A percentile compares a stretch with the other conserved stretches of the same genome.
Evolutionary conservation across 495 filamentous ascomycete species (phyloP).

Genomic region (Antarctomyces pellizariae): DNA sequence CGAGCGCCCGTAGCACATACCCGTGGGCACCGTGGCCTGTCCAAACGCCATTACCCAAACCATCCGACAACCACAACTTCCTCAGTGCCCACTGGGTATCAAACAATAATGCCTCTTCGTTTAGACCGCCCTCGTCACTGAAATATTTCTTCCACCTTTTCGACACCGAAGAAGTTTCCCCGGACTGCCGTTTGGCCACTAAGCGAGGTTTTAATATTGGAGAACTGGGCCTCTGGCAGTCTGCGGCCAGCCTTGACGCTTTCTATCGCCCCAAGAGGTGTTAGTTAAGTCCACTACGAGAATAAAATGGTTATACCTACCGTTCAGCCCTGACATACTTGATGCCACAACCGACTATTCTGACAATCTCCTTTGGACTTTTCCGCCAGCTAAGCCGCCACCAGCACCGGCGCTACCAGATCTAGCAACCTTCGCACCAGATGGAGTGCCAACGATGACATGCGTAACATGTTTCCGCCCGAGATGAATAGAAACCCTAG

Average conservation of each 20-base stretch:
- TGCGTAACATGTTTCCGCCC: conserved; percentile 59
- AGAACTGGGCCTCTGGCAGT: conserved; percentile 49
- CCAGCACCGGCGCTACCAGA: conserved; percentile 20
- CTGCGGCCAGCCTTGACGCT: conserved; percentile 54
- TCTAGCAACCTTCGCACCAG: conserved; percentile 8
- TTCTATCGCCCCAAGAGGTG: conserved; percentile 38
- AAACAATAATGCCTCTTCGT: too few relatives aligned
- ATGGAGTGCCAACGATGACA: conserved; percentile 49
- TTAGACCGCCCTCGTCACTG: too few relatives aligned
- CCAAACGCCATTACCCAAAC: too few relatives aligned
- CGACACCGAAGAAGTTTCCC: too few relatives aligned
- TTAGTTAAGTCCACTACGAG: conserved; percentile 1
- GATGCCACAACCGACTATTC: conserved; percentile 37
- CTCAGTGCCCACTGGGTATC: too few relatives aligned
- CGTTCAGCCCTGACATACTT: conserved; percentile 72
- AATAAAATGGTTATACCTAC: conserved; percentile 22
- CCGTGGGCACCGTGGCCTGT: too few relatives aligned
- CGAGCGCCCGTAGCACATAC: too few relatives aligned
- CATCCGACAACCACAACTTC: too few relatives aligned
- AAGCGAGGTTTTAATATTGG: conserved; percentile 8
- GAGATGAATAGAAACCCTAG: conserved; percentile 37
- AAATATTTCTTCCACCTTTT: too few relatives aligned
- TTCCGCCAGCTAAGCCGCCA: conserved; percentile 57
- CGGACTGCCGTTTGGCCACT: too few relatives aligned
- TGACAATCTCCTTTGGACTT: conserved; percentile 63